A percentile compares a stretch with the other conserved stretches of the same genome.
Evolutionary conservation across 2,329 filamentous ascomycete species (phyloP).

Genomic region (Aspergillus aculeatinus): DNA sequence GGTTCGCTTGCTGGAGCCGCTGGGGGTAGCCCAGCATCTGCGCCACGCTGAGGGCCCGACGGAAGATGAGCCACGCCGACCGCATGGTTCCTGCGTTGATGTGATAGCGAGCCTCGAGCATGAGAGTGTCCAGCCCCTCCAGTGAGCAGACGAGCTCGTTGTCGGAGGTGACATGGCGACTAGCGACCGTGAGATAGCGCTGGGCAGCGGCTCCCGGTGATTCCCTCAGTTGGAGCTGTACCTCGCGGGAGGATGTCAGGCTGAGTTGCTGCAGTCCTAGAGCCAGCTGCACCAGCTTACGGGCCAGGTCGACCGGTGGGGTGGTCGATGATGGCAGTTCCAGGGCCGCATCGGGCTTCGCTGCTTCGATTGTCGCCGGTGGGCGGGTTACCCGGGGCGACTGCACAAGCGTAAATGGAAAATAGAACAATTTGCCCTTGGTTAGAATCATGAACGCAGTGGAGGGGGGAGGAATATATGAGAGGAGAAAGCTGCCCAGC

Average conservation of each 20-base stretch:
- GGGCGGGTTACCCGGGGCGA: background rate
- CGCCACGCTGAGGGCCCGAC: background rate
- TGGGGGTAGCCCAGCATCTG: background rate
- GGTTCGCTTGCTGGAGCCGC: background rate
- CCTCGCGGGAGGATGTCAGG: background rate
- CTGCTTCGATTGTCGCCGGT: background rate
- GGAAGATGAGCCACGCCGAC: background rate
- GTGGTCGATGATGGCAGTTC: background rate
- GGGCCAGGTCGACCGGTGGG: conserved; percentile 1
- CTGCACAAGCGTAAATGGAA: background rate
- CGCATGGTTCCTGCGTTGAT: conserved; percentile 1
- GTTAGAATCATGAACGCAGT: background rate
- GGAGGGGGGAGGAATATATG: background rate
- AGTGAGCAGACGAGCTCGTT: conserved; percentile 3
- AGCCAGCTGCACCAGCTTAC: conserved; percentile 5
- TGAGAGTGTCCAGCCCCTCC: conserved; percentile 2
- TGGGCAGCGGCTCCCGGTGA: background rate
- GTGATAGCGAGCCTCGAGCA: conserved; percentile 5
- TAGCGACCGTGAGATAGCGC: background rate
- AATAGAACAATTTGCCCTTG: background rate
- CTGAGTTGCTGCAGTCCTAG: conserved; percentile 6
- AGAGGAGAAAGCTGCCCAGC: background rate
- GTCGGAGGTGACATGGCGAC: background rate
- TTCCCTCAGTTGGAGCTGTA: background rate
- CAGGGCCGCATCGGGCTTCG: background rate